A percentile compares a stretch with the other conserved stretches of the same genome.
Conservation (phyloP, 2,329 filamentous ascomycete genomes). For the Fusarium globosum region DNA sequence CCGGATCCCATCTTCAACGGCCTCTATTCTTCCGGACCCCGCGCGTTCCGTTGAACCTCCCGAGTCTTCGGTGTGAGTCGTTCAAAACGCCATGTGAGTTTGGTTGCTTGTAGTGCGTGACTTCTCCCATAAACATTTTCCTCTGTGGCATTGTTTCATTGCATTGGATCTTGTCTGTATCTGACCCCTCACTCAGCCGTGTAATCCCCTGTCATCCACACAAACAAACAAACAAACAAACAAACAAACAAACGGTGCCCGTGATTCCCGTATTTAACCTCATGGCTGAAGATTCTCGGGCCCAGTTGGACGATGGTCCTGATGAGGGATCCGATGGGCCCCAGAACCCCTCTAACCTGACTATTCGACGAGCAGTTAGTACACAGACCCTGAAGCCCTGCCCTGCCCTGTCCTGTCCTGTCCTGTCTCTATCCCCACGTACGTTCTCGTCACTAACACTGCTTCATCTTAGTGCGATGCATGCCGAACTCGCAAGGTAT, state of each 20-base stretch:
- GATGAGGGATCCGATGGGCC: constrained; percentile 41
- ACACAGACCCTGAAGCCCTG: background rate
- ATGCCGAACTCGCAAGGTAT: constrained; percentile 50
- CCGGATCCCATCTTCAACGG: background rate
- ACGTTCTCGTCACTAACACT: constrained; percentile 21
- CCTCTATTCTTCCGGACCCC: constrained; percentile 26
- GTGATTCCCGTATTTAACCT: constrained; percentile 12
- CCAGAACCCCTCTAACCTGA: constrained; percentile 34
- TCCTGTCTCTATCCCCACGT: background rate
- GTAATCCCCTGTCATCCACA: background rate
- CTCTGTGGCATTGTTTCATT: constrained; percentile 20
- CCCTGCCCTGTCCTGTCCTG: background rate
- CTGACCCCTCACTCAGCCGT: constrained; percentile 4
- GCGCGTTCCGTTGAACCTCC: constrained; percentile 32
- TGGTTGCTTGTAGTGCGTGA: background rate
- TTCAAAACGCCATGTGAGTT: constrained; percentile 25
- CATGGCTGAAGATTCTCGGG: constrained; percentile 33
- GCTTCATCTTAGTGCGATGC: constrained; percentile 48
- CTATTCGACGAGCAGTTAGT: constrained; percentile 43
- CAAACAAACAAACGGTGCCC: background rate
- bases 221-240: background rate
- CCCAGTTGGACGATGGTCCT: constrained; percentile 29
- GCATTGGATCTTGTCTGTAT: constrained; percentile 3
- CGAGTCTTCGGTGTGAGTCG: background rate
- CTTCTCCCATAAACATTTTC: background rate